Conservation (phyloP, 116 monocot species). For the Posidonia oceanica region DNA sequence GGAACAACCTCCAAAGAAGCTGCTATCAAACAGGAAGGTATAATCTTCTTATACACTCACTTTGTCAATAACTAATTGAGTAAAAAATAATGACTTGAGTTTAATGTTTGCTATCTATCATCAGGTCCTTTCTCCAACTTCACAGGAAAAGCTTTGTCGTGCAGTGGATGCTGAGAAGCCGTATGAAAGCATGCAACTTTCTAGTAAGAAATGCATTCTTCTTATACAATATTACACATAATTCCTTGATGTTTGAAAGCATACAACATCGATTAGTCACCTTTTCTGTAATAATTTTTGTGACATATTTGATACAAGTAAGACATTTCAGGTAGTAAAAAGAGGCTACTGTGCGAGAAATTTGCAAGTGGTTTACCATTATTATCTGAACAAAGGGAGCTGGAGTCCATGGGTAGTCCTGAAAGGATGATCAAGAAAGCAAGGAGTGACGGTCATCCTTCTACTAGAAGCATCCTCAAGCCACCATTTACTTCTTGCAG, state of each 20-base stretch:
- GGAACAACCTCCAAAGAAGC: constrained; percentile 11
- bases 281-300: not conserved
- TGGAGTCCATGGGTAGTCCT: not conserved
- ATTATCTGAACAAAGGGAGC: constrained; percentile 1
- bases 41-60: not conserved
- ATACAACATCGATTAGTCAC: not conserved
- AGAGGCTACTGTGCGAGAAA: constrained; percentile 20
- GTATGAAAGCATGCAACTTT: constrained; percentile 15
- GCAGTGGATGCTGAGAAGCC: constrained; percentile 26
- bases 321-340: constrained; percentile 23
- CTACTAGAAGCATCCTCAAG: constrained; percentile 31
- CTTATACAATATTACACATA: too few relatives aligned
- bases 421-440: constrained; percentile 19
- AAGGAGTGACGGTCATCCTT: constrained; percentile 4
- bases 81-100: not conserved
- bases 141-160: constrained; percentile 46
- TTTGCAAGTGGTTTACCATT: constrained; percentile 10
- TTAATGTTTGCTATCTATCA: not conserved
- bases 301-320: not conserved
- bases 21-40: constrained; percentile 46
- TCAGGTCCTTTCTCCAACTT: constrained; percentile 58
- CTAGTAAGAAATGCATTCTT: constrained; percentile 16
- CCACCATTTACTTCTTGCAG: constrained; percentile 3
- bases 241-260: not conserved
- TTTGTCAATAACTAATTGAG: not conserved